A percentile compares a stretch with the other conserved stretches of the same genome.
Evolutionary conservation across 768 basidiomycete genomes (phyloP).

Genomic region (Macrocybe gigantea): DNA sequence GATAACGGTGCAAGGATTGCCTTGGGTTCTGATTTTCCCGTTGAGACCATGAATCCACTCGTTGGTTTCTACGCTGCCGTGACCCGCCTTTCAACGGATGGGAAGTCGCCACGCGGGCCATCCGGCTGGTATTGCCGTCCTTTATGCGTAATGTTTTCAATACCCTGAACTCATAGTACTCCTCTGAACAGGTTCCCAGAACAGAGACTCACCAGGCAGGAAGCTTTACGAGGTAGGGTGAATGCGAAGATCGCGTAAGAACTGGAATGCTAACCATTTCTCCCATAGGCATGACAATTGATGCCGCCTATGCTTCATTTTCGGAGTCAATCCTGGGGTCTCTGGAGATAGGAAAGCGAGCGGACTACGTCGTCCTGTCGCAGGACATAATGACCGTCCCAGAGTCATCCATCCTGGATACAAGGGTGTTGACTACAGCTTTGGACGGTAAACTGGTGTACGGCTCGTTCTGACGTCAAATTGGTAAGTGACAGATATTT

Average conservation of each 20-base stretch:
- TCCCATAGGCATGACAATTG: slow-evolving; percentile 72
- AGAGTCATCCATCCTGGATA: slow-evolving; percentile 51
- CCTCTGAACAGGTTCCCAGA: slow-evolving; percentile 64
- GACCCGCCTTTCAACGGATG: slow-evolving; percentile 62
- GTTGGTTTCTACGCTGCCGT: slow-evolving; percentile 86
- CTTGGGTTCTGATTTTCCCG: slow-evolving; percentile 86
- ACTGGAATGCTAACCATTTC: background rate
- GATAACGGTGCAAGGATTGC: slow-evolving; percentile 64
- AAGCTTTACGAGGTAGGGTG: slow-evolving; percentile 63
- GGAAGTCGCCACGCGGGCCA: slow-evolving; percentile 75
- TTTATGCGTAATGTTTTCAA: background rate
- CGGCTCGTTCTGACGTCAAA: slow-evolving; percentile 5
- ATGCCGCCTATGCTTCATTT: slow-evolving; percentile 86
- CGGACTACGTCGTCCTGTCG: slow-evolving; percentile 83
- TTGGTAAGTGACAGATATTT: too few species aligned
- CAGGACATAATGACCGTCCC: slow-evolving; percentile 75
- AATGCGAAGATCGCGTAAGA: background rate
- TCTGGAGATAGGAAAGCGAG: slow-evolving; percentile 69
- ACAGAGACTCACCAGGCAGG: slow-evolving; percentile 65
- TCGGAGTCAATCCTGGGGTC: slow-evolving; percentile 71
- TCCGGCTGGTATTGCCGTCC: slow-evolving; percentile 60
- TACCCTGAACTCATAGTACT: background rate
- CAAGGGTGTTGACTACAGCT: slow-evolving; percentile 67
- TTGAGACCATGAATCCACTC: slow-evolving; percentile 83
- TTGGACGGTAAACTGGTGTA: slow-evolving; percentile 63